Base-by-base conservation (phyloP, 441 rosid genomes). In the Erodium trifolium region DNA sequence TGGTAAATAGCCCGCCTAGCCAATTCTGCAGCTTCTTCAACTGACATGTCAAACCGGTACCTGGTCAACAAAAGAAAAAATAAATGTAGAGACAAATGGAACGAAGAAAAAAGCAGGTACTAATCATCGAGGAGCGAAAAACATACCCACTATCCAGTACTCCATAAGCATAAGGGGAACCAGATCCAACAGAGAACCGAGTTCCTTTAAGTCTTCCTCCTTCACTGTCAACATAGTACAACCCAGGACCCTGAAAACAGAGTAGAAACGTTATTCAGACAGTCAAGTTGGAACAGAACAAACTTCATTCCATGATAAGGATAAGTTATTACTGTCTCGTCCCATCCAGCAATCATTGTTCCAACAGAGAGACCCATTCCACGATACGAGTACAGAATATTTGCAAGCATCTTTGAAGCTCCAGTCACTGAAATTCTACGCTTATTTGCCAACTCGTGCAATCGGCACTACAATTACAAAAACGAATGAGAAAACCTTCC, bases 291-390 rank as follows among this genome's bases (percentile, higher is more conserved):
- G 35, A 9, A 16, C 9, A 49, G 16, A 49, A n/a, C 17, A 49
- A 49, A 49, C 55, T 49, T 49, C 55, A 49, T 49, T 49, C 13
- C 55, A 49, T 12, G 55, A 2, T 49, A 49, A 49, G 16, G 55
- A 49, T 12, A 49, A n/a, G 55, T 49, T 11, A 67, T 73, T 80
- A 90, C 98, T 71, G 97, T 92, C 81, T 95, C 99, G 78, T 90
- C 99, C 96, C 97, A 95, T 75, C 99, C 99, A 67, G 99, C 99
- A 73, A 95, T 92, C 99, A 92, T 95, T 37, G 99, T 95, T 60
- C 99, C 99, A 60, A 92, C 95, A 11, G 98, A 95, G 12, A 94
- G 84, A 67, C 97, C 98, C 98, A 94, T 94, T 78, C 99, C 98
- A 68, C 96, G 95, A 76, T 92, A 92, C 19, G 98, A 92, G 76